Conservation (phyloP, 306 rosid genomes). For the Heteromeles arbutifolia region DNA sequence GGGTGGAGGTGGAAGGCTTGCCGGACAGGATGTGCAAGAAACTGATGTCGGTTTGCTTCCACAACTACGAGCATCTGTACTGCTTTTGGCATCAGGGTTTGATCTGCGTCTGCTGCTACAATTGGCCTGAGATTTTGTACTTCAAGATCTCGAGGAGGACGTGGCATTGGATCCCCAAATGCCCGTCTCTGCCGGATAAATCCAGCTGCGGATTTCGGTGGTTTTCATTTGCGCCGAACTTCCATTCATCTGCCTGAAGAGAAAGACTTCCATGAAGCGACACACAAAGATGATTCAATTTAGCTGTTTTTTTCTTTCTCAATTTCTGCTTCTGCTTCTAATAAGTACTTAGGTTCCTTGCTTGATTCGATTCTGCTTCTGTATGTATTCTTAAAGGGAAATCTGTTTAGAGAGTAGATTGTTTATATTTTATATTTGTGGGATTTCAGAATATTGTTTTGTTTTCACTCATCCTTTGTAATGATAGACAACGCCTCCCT, state of each 20-base stretch:
- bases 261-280: too few species aligned
- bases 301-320: not conserved
- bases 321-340: not conserved
- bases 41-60: conserved; percentile 77
- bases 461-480: too few species aligned
- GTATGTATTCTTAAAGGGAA: not conserved
- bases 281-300: too few species aligned
- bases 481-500: too few species aligned
- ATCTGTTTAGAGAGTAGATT: not conserved
- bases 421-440: not conserved
- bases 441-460: not conserved
- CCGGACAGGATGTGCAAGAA: conserved; percentile 75
- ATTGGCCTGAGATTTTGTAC: conserved; percentile 92
- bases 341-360: not conserved
- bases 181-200: conserved; percentile 65
- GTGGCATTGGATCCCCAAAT: conserved; percentile 93
- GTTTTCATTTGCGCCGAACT: conserved; percentile 75
- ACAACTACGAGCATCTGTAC: conserved; percentile 82
- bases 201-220: conserved; percentile 86
- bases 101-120: conserved; percentile 81
- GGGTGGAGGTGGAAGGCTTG: conserved; percentile 58
- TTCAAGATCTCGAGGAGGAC: conserved; percentile 56
- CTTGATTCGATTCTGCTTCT: not conserved
- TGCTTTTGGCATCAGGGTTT: conserved; percentile 89
- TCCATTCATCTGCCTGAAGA: conserved; percentile 35